These are phyloP conservation scores for Tilletiaria anomala DNA, from an alignment of 1,284 basidiomycete species.

Conservation along the genomic window DNA sequence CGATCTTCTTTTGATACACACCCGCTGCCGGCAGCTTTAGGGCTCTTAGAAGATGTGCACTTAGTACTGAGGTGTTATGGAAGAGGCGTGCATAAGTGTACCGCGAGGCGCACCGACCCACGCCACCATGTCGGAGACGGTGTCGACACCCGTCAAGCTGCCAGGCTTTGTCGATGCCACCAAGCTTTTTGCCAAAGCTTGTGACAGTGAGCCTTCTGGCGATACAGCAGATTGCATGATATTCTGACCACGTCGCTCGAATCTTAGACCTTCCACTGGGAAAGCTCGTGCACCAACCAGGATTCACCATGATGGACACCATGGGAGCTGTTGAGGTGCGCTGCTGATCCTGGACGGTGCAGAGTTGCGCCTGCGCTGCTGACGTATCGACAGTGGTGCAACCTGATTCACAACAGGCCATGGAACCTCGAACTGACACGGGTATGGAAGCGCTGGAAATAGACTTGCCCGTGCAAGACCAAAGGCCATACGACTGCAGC, in stretches of 20 bases:
- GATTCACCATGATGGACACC: constrained; percentile 61
- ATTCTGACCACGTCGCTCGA: too few relatives aligned
- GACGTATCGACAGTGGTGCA: constrained; percentile 4
- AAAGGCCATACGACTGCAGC: too few relatives aligned
- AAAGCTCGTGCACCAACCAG: constrained; percentile 54
- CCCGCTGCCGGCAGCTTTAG: too few relatives aligned
- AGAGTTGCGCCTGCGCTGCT: constrained; percentile 9
- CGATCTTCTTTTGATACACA: too few relatives aligned
- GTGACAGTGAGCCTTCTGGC: too few relatives aligned
- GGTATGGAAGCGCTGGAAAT: constrained; percentile 47
- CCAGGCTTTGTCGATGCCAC: not conserved
- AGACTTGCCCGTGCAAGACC: constrained; percentile 23
- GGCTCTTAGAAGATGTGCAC: too few relatives aligned
- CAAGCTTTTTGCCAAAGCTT: not conserved
- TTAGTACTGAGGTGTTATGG: too few relatives aligned
- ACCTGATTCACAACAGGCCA: constrained; percentile 52
- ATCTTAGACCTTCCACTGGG: constrained; percentile 52
- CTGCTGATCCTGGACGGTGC: not conserved
- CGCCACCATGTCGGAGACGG: too few relatives aligned
- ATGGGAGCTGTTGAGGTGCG: constrained; percentile 74
- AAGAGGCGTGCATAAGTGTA: too few relatives aligned
- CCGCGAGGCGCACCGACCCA: too few relatives aligned
- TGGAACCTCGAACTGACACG: constrained; percentile 74
- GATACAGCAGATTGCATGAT: too few relatives aligned
- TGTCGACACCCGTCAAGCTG: not conserved